These are phyloP conservation scores for Cladosporium phlei DNA, from an alignment of 2,329 filamentous ascomycete species.

Conservation along the genomic window DNA sequence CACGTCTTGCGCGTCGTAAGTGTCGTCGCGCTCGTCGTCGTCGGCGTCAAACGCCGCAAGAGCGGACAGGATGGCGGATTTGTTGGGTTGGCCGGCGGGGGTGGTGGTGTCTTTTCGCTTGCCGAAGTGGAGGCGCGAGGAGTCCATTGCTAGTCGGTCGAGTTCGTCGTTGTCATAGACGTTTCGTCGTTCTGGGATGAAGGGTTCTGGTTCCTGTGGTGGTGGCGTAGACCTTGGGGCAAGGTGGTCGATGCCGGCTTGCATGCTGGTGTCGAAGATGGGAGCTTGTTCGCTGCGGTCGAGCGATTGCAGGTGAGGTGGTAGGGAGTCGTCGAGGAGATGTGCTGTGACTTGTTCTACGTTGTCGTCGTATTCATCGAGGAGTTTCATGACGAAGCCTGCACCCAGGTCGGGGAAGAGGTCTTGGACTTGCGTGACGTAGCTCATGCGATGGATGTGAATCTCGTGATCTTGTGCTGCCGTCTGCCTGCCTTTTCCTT, in stretches of 20 bases:
- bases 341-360: constrained; percentile 76
- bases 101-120: constrained; percentile 50
- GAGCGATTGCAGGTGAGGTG: constrained; percentile 58
- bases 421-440: constrained; percentile 87
- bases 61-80: constrained; percentile 82
- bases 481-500: constrained; percentile 55
- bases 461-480: constrained; percentile 40
- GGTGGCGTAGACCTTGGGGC: constrained; percentile 56
- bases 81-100: constrained; percentile 57
- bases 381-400: constrained; percentile 70
- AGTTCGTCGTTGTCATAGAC: constrained; percentile 77
- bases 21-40: constrained; percentile 95
- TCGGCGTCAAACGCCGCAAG: constrained; percentile 86
- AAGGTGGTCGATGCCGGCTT: constrained; percentile 36
- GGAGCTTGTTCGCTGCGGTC: constrained; percentile 63
- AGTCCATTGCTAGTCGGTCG: constrained; percentile 62
- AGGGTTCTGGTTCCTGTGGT: constrained; percentile 26
- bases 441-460: constrained; percentile 76
- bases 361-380: constrained; percentile 74
- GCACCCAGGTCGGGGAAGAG: constrained; percentile 84
- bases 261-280: constrained; percentile 25
- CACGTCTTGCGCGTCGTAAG: constrained; percentile 88
- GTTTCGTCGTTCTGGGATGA: constrained; percentile 60
- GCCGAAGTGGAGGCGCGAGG: constrained; percentile 71
- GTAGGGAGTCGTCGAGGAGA: constrained; percentile 72